Evolutionary conservation across 208 protist genomes (phyloP).

Genomic region (Crithidia sp.): DNA sequence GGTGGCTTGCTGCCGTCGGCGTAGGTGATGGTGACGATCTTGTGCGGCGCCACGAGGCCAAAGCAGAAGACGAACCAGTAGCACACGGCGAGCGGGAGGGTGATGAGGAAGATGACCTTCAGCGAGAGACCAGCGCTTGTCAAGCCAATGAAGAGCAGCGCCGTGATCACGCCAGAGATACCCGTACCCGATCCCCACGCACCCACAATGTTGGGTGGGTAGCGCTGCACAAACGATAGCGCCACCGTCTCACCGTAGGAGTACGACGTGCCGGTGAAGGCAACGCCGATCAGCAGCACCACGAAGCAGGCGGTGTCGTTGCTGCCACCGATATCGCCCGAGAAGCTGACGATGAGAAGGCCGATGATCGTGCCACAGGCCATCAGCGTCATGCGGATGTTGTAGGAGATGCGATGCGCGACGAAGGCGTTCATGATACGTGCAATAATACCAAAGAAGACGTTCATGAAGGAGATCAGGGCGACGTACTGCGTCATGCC

Average conservation of each 20-base stretch:
- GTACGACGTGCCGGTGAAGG: conserved; percentile 59
- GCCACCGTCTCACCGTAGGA: conserved; percentile 85
- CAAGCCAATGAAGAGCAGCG: conserved; percentile 79
- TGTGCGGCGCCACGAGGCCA: conserved; percentile 61
- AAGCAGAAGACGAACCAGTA: conserved; percentile 83
- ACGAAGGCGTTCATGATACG: conserved; percentile 82
- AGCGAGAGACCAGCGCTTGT: conserved; percentile 52
- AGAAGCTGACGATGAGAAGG: conserved; percentile 78
- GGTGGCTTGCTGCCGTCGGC: conserved; percentile 6
- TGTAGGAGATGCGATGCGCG: conserved; percentile 65
- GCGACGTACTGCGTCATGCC: conserved; percentile 69
- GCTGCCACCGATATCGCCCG: conserved; percentile 47
- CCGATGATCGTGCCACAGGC: conserved; percentile 55
- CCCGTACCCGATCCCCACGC: conserved; percentile 90
- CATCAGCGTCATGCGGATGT: conserved; percentile 75
- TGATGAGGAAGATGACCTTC: conserved; percentile 71
- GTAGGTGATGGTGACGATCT: conserved; percentile 38
- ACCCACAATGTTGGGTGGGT: conserved; percentile 77
- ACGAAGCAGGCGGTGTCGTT: conserved; percentile 62
- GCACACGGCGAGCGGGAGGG: conserved; percentile 55
- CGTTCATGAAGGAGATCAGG: conserved; percentile 79
- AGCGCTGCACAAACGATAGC: conserved; percentile 81
- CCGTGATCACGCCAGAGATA: conserved; percentile 82
- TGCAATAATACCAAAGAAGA: conserved; percentile 85
- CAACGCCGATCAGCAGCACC: conserved; percentile 75